These are phyloP conservation scores for Geosmithia putterillii DNA, from an alignment of 2,329 filamentous ascomycete genomes.

Conservation along the genomic window DNA sequence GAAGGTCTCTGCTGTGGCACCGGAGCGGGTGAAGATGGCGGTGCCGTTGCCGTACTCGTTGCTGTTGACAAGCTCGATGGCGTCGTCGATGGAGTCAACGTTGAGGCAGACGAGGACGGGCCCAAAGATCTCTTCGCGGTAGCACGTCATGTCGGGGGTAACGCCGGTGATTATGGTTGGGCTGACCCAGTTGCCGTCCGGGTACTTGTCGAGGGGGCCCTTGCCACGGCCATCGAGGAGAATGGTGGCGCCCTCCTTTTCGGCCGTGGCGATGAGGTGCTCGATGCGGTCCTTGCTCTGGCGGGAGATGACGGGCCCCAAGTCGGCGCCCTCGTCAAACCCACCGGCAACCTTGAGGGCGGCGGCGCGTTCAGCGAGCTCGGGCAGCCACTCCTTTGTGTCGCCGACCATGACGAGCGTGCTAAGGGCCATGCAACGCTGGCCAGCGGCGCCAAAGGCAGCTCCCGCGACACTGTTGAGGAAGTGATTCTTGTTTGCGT, in stretches of 20 bases:
- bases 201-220: conserved; percentile 64
- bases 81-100: conserved; percentile 65
- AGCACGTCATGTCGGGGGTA: conserved; percentile 71
- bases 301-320: conserved; percentile 72
- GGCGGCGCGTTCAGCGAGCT: conserved; percentile 67
- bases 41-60: conserved; percentile 84
- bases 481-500: conserved; percentile 85
- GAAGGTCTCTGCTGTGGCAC: conserved; percentile 66
- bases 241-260: conserved; percentile 70
- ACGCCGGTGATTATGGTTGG: conserved; percentile 77
- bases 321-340: conserved; percentile 68
- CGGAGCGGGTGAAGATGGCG: conserved; percentile 72
- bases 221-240: conserved; percentile 69
- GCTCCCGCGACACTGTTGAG: conserved; percentile 75
- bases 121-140: conserved; percentile 76
- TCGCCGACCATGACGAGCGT: conserved; percentile 76
- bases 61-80: conserved; percentile 68
- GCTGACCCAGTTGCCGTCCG: conserved; percentile 74
- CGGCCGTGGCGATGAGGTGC: conserved; percentile 60
- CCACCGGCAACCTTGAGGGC: conserved; percentile 64
- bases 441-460: conserved; percentile 73
- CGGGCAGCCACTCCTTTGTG: conserved; percentile 70
- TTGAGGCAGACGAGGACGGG: conserved; percentile 75
- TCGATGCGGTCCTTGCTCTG: conserved; percentile 72
- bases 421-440: conserved; percentile 78